phyloP scores from a whole-genome alignment of 2,329 filamentous ascomycete species.

The Clarireedia sp. region DNA sequence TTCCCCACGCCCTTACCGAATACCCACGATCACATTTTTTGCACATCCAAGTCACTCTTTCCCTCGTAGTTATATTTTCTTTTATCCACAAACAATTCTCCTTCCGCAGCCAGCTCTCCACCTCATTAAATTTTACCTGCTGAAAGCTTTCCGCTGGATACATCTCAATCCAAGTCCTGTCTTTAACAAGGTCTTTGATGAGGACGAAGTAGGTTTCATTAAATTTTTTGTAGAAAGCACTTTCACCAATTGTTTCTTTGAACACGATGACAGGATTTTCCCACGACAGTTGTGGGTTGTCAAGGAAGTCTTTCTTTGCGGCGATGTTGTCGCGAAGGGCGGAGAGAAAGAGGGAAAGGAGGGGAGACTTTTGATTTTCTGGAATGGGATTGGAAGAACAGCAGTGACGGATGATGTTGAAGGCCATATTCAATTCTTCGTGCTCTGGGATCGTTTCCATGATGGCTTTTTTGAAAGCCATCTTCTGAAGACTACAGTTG shows the following conservation, averaged over 20 bases:
- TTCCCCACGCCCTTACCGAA: neutral
- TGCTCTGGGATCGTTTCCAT: no score
- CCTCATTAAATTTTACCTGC: neutral
- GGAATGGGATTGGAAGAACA: neutral
- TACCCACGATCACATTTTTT: neutral
- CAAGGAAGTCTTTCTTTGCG: no score
- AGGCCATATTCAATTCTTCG: neutral
- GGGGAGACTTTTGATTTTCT: neutral
- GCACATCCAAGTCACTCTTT: neutral
- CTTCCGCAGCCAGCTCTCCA: neutral
- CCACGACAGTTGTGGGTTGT: no score
- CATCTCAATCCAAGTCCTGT: conserved; percentile 2
- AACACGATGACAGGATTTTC: neutral
- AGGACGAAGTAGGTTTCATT: neutral
- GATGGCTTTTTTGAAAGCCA: no score
- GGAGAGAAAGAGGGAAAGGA: neutral
- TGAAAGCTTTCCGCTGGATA: neutral
- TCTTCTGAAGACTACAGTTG: no score
- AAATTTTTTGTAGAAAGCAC: neutral
- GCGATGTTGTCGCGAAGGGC: neutral
- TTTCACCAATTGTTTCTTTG: neutral
- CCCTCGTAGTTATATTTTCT: neutral
- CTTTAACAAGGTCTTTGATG: neutral
- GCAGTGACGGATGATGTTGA: neutral
- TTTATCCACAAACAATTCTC: neutral